A percentile compares a stretch with the other conserved stretches of the same genome.
Conservation (phyloP, 768 basidiomycete species). For the Russula brevipes region DNA sequence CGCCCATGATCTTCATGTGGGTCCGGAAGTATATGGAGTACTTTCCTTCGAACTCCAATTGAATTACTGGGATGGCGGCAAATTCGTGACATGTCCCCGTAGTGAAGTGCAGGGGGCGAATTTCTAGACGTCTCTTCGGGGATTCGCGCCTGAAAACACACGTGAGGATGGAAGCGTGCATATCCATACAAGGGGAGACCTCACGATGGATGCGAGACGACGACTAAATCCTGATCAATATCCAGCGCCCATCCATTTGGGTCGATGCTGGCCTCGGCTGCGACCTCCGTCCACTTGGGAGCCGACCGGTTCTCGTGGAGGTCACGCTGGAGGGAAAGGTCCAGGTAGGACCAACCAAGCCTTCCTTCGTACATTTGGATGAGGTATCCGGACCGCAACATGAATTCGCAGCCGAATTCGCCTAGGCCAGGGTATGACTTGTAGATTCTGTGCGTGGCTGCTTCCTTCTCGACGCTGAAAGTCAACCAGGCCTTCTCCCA, state of each 20-base stretch:
- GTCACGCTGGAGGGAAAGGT: neutral
- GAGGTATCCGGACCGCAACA: conserved; percentile 11
- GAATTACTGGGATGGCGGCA: neutral
- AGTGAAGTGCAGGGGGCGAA: conserved; percentile 6
- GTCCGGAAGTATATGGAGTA: neutral
- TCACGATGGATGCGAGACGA: conserved; percentile 2
- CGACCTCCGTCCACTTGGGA: neutral
- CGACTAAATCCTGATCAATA: conserved; percentile 12
- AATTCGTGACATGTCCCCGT: neutral
- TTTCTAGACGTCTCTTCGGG: neutral
- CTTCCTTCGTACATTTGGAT: neutral
- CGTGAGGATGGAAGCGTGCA: neutral
- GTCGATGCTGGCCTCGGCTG: conserved; percentile 26
- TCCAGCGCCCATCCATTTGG: conserved; percentile 12
- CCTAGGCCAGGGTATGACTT: neutral
- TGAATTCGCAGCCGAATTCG: conserved; percentile 2
- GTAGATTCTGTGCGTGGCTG: too few species aligned
- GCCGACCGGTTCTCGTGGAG: neutral
- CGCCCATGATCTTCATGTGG: conserved; percentile 4
- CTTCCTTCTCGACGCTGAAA: neutral
- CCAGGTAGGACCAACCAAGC: conserved; percentile 9
- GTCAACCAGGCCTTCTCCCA: conserved; percentile 16
- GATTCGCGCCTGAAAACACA: neutral
- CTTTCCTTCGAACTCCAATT: conserved; percentile 7
- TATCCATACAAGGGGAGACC: neutral